Conservation (phyloP, 305 asterid species). For the Fraxinus albicans region DNA sequence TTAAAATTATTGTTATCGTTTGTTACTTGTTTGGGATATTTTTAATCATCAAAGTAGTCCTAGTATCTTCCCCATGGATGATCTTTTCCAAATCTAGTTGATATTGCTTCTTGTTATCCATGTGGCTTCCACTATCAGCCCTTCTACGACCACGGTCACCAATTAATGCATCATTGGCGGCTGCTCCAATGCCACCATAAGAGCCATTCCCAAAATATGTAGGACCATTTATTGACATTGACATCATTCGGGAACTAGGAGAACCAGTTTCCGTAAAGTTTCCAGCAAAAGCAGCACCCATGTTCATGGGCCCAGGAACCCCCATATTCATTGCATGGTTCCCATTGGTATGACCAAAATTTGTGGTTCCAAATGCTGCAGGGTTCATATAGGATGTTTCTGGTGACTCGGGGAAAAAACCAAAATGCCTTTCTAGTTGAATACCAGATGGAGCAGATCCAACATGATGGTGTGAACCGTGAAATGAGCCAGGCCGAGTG, state of each 20-base stretch:
- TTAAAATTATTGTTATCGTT: background rate
- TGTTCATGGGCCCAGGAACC: conserved; percentile 47
- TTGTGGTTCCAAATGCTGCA: conserved; percentile 47
- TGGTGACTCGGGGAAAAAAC: conserved; percentile 77
- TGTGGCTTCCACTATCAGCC: conserved; percentile 58
- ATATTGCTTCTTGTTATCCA: conserved; percentile 77
- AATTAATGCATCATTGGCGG: conserved; percentile 47
- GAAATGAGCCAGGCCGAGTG: conserved; percentile 50
- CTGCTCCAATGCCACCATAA: conserved; percentile 56
- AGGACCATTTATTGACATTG: conserved; percentile 65
- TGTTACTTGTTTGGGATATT: conserved; percentile 95
- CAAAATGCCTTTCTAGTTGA: conserved; percentile 72
- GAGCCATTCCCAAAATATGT: conserved; percentile 66
- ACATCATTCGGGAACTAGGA: conserved; percentile 62
- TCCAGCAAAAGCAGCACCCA: conserved; percentile 55
- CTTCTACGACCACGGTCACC: conserved; percentile 77
- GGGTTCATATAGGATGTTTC: conserved; percentile 63
- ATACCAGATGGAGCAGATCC: conserved; percentile 97
- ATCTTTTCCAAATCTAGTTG: conserved; percentile 91
- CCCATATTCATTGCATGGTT: conserved; percentile 46
- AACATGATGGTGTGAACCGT: conserved; percentile 62
- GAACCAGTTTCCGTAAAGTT: conserved; percentile 56
- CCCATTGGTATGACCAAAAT: conserved; percentile 49
- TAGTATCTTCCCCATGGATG: conserved; percentile 63
- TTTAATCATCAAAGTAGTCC: conserved; percentile 93